Conservation (phyloP, 2,329 filamentous ascomycete species). For the Fusarium nelsonii region DNA sequence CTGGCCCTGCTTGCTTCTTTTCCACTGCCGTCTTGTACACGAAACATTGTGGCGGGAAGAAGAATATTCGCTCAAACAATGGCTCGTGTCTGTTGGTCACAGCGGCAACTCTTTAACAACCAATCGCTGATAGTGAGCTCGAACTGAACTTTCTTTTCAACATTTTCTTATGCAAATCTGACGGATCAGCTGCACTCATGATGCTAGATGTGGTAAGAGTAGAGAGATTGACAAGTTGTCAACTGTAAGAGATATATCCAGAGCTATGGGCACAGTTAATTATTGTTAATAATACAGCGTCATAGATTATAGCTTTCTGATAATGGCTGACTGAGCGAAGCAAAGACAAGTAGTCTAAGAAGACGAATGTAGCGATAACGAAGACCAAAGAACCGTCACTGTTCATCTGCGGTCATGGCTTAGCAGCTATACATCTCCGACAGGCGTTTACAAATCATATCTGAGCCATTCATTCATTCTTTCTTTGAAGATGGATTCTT, state of each 20-base stretch:
- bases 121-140: neutral
- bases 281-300: too few species aligned
- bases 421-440: too few species aligned
- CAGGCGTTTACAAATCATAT: too few species aligned
- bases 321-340: too few species aligned
- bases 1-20: neutral
- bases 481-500: too few species aligned
- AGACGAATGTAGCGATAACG: too few species aligned
- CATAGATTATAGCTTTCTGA: too few species aligned
- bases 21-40: neutral
- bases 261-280: too few species aligned
- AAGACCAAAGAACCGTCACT: too few species aligned
- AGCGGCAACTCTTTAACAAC: neutral
- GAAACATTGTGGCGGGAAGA: slow-evolving; percentile 16
- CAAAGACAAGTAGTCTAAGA: too few species aligned
- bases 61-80: neutral
- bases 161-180: neutral
- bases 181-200: neutral
- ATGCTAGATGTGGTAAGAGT: neutral
- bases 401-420: too few species aligned
- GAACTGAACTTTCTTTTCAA: neutral
- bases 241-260: neutral
- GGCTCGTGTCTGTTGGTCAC: neutral
- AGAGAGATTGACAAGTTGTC: neutral
- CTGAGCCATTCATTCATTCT: too few species aligned